Evolutionary conservation across 768 basidiomycete species (phyloP), one percentile per base, ranked within the genome.

Genomic region (Phylloporus sp.): DNA sequence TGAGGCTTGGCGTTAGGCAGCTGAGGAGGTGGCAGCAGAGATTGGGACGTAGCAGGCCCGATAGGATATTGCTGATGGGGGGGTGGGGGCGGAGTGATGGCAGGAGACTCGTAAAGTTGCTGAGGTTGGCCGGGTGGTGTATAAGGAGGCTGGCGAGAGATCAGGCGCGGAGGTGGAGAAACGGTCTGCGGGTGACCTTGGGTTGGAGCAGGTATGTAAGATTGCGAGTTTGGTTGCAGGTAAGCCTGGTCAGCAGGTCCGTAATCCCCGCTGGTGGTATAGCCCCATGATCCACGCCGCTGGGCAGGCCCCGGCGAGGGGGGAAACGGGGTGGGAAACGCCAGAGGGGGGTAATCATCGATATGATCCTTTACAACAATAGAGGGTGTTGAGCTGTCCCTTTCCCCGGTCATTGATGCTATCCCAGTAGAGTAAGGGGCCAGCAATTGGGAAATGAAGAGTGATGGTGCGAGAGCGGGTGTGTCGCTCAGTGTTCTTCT

Each of bases 361-460:
- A 34, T 29, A 41, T 42, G 28, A 24, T 53, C 48, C 21, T 53
- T 46, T 22, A 67, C 42, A 17, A 55, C 7, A 15, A 65, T 46
- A 29, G 63, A 48, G 0, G 65, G 63, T 6, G 38, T 22, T 31
- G 31, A 38, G 20, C 44, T 37, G 27, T 37, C 26, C 29, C 41
- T 36, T 15, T 17, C 2, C 13, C 46, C 32, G 24, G 26, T 17
- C 36, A 13, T 28, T 22, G 38, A 32, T 10, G 43, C 21, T 21
- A 21, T 17, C n/a, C 38, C 50, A 2, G 46, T 21, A 42, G 56
- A 14, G 34, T 46, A 42, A 3, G 34, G 43, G 18, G 35, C 42
- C 33, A 54, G 53, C n/a, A 42, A 14, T 9, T 26, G 51, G 35
- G 54, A 24, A n/a, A 51, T 27, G 9, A 49, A 39, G 20, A 35